phyloP scores from a whole-genome alignment of 306 rosid species.

The Arachis hypogaea region DNA sequence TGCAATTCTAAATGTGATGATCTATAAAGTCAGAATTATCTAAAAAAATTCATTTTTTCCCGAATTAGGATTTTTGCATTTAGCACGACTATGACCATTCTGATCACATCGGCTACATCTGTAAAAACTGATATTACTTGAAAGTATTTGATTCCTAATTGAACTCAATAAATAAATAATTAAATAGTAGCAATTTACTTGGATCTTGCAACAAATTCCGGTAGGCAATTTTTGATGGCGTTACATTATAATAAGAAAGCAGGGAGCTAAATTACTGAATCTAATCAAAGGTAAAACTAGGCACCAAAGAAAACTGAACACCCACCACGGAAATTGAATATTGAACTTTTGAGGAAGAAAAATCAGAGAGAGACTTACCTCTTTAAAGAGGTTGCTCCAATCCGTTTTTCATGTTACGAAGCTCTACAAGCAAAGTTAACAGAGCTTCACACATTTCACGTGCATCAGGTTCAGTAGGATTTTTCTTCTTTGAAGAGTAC shows the following conservation, averaged over 20 bases:
- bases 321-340: background rate
- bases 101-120: no score
- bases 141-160: no score
- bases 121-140: no score
- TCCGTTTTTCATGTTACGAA: constrained; percentile 50
- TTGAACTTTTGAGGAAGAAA: background rate
- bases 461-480: constrained; percentile 59
- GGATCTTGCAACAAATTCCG: background rate
- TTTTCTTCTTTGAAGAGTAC: constrained; percentile 63
- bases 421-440: constrained; percentile 72
- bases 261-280: constrained; percentile 1
- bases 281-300: background rate
- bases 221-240: background rate
- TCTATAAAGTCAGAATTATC: no score
- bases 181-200: background rate
- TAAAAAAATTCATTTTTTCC: no score
- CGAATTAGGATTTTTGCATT: no score
- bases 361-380: background rate
- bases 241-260: background rate
- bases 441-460: constrained; percentile 86
- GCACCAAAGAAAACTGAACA: constrained; percentile 2
- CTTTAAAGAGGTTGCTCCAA: constrained; percentile 15
- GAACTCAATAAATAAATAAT: no score
- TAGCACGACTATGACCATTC: no score
- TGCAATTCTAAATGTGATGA: no score